Evolutionary conservation across 192 early-diverging fungal genomes (phyloP).

Genomic region (Oehlia diaphana): DNA sequence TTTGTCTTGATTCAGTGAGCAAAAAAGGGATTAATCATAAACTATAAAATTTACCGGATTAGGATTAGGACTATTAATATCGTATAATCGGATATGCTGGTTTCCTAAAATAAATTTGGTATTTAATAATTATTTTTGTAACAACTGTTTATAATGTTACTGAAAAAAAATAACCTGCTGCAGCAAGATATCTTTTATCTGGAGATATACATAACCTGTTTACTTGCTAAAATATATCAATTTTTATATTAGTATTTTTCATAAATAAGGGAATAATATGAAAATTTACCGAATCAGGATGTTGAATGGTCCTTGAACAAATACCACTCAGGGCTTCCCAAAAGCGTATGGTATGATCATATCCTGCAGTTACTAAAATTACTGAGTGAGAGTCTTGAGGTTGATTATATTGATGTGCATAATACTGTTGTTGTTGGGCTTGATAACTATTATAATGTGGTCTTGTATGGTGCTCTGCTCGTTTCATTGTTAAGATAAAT

Average conservation of each 20-base stretch:
- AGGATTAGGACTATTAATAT: constrained; percentile 76
- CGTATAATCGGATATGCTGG: constrained; percentile 79
- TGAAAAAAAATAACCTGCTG: constrained; percentile 58
- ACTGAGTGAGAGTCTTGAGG: constrained; percentile 56
- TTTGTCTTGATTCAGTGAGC: background rate
- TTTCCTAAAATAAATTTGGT: constrained; percentile 53
- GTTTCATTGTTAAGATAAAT: background rate
- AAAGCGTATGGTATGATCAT: constrained; percentile 74
- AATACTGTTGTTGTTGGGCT: constrained; percentile 32
- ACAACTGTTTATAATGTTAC: background rate
- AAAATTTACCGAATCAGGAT: constrained; percentile 69
- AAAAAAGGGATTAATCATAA: background rate
- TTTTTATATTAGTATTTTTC: background rate
- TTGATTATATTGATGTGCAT: constrained; percentile 42
- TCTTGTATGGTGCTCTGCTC: constrained; percentile 17
- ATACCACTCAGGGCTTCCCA: constrained; percentile 73
- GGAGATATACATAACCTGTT: constrained; percentile 85
- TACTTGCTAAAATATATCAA: constrained; percentile 64
- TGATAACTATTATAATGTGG: constrained; percentile 36
- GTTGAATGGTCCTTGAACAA: constrained; percentile 71
- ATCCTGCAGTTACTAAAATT: constrained; percentile 72
- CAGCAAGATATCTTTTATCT: constrained; percentile 83
- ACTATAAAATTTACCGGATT: constrained; percentile 58
- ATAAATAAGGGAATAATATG: background rate
- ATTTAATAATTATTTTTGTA: background rate